Evolutionary conservation across 306 rosid species (phyloP), one percentile per base, ranked within the genome.

Genomic region (Comarum palustre): DNA sequence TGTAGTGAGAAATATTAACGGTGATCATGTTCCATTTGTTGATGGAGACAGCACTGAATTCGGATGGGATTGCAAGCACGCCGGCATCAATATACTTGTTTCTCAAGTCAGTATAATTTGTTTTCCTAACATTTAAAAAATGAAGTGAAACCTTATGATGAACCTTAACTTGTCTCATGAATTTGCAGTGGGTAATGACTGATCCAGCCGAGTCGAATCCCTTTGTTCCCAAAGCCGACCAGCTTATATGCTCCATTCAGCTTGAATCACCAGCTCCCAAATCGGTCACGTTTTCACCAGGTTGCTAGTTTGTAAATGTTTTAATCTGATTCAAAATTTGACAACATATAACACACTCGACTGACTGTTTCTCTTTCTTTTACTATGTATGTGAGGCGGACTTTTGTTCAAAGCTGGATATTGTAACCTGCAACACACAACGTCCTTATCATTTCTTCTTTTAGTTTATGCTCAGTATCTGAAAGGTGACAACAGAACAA

Each of bases 1-100:
- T 29, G 76, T 46, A 19, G 3, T 75, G 12, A 58, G 22, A 60
- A 58, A 60, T 36, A 73, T 75, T 19, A 46, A 39, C 25, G 17
- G 20, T 62, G 75, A 7, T 0, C 74, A 63, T 12, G 74, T 52
- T 69, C 19, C 47, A 20, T 51, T n/a, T 20, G n/a, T 34, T 4
- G 32, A 14, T 20, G 73, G 63, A 2, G 16, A 12, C 15, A 7
- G 13, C 46, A 20, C 34, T 20, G 73, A 81, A 22, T 87, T 87
- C 69, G 92, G 89, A 74, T 87, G 92, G 89, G 92, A 83, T 12
- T 0, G 16, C 22, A 87, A 85, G 42, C 15, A 69, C 66, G 87
- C 89, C 27, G 92, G 89, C 25, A 81, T 81, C 45, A 83, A 87
- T 72, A 82, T 87, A 6, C 89, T 87, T 72, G 80, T 77, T 69